These are phyloP conservation scores for Suhomyces choctaworum DNA, from an alignment of 1,139 yeast species.

Conservation along the genomic window DNA sequence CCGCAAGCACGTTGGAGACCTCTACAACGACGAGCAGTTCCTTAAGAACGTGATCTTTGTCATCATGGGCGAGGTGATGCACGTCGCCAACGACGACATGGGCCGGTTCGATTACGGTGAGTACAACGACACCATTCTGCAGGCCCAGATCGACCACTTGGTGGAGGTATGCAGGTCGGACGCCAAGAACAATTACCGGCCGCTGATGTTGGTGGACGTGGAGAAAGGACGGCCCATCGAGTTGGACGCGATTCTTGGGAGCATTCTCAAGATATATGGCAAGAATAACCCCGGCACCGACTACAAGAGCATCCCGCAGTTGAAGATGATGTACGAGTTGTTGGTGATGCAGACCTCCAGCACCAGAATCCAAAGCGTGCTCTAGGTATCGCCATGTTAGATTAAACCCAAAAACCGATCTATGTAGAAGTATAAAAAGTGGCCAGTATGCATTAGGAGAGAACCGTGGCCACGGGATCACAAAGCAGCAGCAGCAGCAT, in stretches of 20 bases:
- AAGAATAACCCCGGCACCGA: conserved; percentile 11
- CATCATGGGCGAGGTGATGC: conserved; percentile 27
- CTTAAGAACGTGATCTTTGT: conserved; percentile 22
- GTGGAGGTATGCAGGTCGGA: conserved; percentile 21
- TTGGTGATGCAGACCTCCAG: conserved; percentile 24
- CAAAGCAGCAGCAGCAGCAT: neutral
- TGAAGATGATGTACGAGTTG: conserved; percentile 34
- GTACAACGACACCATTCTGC: conserved; percentile 18
- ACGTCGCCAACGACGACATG: conserved; percentile 28
- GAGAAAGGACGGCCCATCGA: conserved; percentile 72
- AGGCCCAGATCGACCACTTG: conserved; percentile 20
- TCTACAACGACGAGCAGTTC: conserved; percentile 19
- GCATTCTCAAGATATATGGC: conserved; percentile 20
- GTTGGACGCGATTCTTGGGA: conserved; percentile 51
- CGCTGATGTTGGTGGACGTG: conserved; percentile 74
- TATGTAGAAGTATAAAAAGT: no score
- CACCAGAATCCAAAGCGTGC: neutral
- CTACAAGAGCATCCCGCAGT: conserved; percentile 20
- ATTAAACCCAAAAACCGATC: no score
- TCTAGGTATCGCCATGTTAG: no score
- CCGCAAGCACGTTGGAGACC: conserved; percentile 44
- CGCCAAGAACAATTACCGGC: conserved; percentile 32
- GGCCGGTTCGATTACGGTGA: conserved; percentile 16
- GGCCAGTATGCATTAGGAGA: no score
- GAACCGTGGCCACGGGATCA: no score